Conservation (phyloP, 1,284 basidiomycete genomes). For the Sporisorium reilianum region DNA sequence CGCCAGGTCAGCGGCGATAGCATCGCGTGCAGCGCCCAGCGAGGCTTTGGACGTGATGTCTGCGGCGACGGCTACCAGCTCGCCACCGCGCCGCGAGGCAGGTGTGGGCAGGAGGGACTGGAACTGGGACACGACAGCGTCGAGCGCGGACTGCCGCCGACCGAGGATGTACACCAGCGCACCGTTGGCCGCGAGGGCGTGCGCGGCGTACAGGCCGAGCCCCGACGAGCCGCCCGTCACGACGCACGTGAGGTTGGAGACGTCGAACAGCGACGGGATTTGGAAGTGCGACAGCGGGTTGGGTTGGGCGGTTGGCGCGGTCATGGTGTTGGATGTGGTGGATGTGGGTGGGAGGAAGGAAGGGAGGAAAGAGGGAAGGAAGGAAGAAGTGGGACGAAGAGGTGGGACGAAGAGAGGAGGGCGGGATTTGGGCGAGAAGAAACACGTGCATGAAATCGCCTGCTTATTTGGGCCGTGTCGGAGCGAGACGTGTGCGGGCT, state of each 20-base stretch:
- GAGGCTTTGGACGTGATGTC: slow-evolving; percentile 48
- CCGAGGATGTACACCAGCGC: slow-evolving; percentile 53
- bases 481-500: too few relatives aligned
- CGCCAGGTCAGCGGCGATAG: slow-evolving; percentile 23
- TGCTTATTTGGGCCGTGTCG: too few relatives aligned
- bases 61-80: slow-evolving; percentile 24
- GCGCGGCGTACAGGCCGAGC: slow-evolving; percentile 49
- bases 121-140: slow-evolving; percentile 21
- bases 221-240: slow-evolving; percentile 51
- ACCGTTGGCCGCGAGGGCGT: slow-evolving; percentile 49
- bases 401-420: too few relatives aligned
- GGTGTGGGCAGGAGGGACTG: slow-evolving; percentile 8
- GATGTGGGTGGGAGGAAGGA: not conserved
- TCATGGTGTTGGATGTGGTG: slow-evolving; percentile 4
- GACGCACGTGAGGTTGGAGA: slow-evolving; percentile 26
- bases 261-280: slow-evolving; percentile 33
- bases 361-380: not conserved
- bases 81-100: slow-evolving; percentile 4
- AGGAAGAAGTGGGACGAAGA: not conserved
- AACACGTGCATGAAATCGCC: not conserved
- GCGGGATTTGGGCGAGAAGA: too few relatives aligned
- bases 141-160: slow-evolving; percentile 29
- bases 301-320: not conserved
- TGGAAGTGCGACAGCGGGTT: slow-evolving; percentile 24
- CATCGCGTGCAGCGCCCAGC: slow-evolving; percentile 12